Base-by-base conservation (phyloP, 1,284 basidiomycete species). In the Cutaneotrichosporon spelunceum region DNA sequence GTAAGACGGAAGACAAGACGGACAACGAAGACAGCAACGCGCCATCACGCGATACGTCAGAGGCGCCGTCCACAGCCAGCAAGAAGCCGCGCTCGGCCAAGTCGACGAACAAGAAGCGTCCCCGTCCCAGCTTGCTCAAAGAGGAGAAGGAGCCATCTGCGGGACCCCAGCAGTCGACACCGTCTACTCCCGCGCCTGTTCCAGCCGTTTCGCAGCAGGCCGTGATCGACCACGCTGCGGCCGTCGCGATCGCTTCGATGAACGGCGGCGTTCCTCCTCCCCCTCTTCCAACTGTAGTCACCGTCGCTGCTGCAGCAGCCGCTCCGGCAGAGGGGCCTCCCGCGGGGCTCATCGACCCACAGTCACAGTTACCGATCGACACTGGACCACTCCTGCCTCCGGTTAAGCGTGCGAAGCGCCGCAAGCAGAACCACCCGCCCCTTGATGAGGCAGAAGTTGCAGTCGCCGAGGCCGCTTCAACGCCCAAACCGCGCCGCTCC, bases 321-420 rank as follows among this genome's bases (percentile, higher is more conserved):
- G 52, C 56, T 29, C 55, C 53, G 6, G 13, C 60, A 10, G 36
- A 39, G 36, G 16, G 14, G 6, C 36, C 36, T 6, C 56, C 52
- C n/a, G n/a, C n/a, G n/a, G n/a, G n/a, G 19, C 45, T 58, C 10
- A 48, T 62, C 24, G 64, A 65, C 53, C 57, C 64, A 3, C 53
- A 53, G 29, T 59, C 63, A 0, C 56, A 60, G 30, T 53, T 66
- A 8, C 53, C 60, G 14, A 59, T 62, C 26, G 63, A 65, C 49
- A 57, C 61, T 30, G 64, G 59, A 1, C 64, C 64, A 1, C 66
- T 76, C 4, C 63, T 76, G 1, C 74, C 74, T 0, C 72, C 74
- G 0, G 67, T 74, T 53, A 74, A 74, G 56, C 64, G 74, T 11
- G 62, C 73, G 14, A 75, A 73, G 62, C 61, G 70, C 3, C 64